Conservation (phyloP, 495 filamentous ascomycete genomes). For the Talaromyces nanjingensis region DNA sequence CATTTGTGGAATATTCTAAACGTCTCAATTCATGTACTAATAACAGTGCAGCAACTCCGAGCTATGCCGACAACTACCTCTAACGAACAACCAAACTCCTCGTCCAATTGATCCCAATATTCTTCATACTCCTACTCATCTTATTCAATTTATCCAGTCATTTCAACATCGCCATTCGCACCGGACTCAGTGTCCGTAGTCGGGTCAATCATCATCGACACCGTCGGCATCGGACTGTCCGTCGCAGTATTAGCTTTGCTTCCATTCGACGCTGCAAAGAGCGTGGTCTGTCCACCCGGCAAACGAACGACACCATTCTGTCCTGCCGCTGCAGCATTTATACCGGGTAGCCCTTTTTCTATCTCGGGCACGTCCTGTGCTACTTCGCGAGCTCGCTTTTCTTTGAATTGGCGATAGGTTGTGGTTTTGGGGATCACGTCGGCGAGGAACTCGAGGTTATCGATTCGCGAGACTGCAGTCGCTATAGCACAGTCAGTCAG, state of each 20-base stretch:
- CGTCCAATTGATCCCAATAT: conserved; percentile 2
- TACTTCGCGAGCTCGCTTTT: conserved; percentile 45
- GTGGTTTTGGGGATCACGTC: conserved; percentile 85
- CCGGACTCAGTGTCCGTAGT: conserved; percentile 12
- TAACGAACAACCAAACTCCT: not conserved
- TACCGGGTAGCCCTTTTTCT: conserved; percentile 48
- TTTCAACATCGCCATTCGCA: conserved; percentile 49
- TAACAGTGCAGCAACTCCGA: not conserved
- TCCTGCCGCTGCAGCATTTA: conserved; percentile 31
- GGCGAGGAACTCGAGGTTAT: conserved; percentile 91
- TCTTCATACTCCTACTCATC: not conserved
- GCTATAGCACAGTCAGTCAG: conserved; percentile 38
- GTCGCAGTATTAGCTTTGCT: not conserved
- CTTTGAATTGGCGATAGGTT: conserved; percentile 73
- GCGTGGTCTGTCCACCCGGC: conserved; percentile 3
- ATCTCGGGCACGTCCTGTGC: conserved; percentile 33
- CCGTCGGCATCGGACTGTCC: conserved; percentile 6
- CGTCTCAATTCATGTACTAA: not conserved
- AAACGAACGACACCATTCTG: conserved; percentile 25
- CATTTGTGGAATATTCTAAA: too few relatives aligned
- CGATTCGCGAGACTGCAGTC: conserved; percentile 77
- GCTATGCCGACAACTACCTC: not conserved
- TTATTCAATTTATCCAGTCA: conserved; percentile 35
- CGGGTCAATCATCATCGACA: conserved; percentile 31
- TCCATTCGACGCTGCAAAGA: not conserved